Evolutionary conservation across 768 basidiomycete species (phyloP), one percentile per base, ranked within the genome.

Genomic region (Cystofilobasidium capitatum): DNA sequence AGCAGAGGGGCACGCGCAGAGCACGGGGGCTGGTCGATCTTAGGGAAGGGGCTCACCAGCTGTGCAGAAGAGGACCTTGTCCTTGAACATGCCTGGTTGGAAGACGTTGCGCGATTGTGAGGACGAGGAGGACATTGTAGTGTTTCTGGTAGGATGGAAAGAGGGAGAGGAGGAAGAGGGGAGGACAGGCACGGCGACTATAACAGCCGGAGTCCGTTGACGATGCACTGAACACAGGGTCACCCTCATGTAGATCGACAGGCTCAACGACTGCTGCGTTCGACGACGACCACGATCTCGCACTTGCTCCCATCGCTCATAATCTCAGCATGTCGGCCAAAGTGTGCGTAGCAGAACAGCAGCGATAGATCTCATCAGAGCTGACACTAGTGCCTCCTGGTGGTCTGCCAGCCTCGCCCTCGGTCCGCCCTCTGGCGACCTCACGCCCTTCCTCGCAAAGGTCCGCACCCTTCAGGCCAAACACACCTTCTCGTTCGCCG

Each of bases 41-140:
- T n/a, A 29, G 39, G 44, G 24, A 12, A 17, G 39, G 13, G 3
- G 62, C 73, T 59, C 17, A 76, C 91, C 92, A 42, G 91, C 92
- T 0, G 91, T 94, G 78, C 88, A 91, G 78, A 80, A 78, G 17
- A 78, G 75, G 26, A 93, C 89, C 75, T 93, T 96, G 69, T 88
- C 91, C 70, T 85, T 84, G 84, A 94, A 94, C 36, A 97, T 81
- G 71, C 88, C 86, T 1, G 79, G 74, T 71, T 84, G 86, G 82
- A 94, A 97, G 31, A 63, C 62, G 40, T 37, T 22, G 55, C n/a
- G 51, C n/a, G 36, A 26, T 29, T n/a, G 49, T 51, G 62, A 31
- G 22, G 22, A 13, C 24, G 0, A 0, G 37, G 37, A 49, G 35
- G 62, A 16, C 45, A 31, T 26, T 20, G 36, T 55, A 33, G n/a